phyloP scores from a whole-genome alignment of 371 early-diverging fungal species.

The Dinochytrium kinnereticum region DNA sequence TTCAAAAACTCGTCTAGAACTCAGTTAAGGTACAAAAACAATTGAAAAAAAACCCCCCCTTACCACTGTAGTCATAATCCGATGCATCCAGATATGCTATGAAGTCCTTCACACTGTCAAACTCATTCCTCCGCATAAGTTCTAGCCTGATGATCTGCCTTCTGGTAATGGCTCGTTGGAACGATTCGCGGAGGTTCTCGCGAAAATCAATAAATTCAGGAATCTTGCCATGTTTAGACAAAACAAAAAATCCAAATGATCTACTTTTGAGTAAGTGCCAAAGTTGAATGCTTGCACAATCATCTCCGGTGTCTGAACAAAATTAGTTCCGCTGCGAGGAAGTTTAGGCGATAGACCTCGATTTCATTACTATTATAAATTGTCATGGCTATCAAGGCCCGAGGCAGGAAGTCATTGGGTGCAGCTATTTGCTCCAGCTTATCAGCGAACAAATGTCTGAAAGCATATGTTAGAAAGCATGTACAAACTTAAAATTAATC shows the following conservation, averaged over 20 bases:
- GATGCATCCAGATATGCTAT: background rate
- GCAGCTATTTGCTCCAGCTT: constrained; percentile 67
- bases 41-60: background rate
- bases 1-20: constrained; percentile 1
- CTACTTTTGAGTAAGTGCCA: constrained; percentile 85
- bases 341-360: constrained; percentile 45
- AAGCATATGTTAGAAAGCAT: background rate
- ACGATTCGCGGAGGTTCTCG: constrained; percentile 69
- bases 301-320: constrained; percentile 81
- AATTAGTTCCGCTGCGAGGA: background rate
- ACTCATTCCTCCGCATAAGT: constrained; percentile 27
- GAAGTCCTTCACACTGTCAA: constrained; percentile 16
- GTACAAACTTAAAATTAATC: constrained; percentile 26
- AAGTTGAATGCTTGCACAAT: constrained; percentile 82
- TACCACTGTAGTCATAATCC: constrained; percentile 19
- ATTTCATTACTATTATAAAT: constrained; percentile 81
- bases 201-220: constrained; percentile 86
- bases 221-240: constrained; percentile 50
- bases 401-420: constrained; percentile 57
- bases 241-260: background rate
- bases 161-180: constrained; percentile 47
- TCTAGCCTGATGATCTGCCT: constrained; percentile 39
- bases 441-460: constrained; percentile 71
- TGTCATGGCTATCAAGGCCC: constrained; percentile 58
- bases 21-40: background rate